A percentile compares a stretch with the other conserved stretches of the same genome.
Conservation (phyloP, 1,284 basidiomycete genomes). For the Ustilago cynodontis region DNA sequence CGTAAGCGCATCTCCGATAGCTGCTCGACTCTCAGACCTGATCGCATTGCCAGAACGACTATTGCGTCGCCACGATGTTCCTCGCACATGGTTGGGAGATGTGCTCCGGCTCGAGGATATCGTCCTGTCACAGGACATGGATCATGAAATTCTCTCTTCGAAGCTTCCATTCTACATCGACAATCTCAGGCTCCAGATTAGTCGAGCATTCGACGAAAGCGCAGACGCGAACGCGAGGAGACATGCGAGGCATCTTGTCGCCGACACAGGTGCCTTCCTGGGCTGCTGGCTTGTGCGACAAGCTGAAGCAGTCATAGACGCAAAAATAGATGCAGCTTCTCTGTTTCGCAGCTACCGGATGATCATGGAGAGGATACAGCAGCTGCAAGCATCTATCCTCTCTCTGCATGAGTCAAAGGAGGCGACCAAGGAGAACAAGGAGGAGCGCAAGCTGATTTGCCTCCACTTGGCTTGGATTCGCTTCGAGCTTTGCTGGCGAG, state of each 20-base stretch:
- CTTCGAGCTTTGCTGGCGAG: constrained; percentile 59
- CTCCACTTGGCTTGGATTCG: constrained; percentile 57
- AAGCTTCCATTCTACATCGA: constrained; percentile 31
- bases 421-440: background rate
- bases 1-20: constrained; percentile 1
- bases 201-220: constrained; percentile 14
- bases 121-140: constrained; percentile 31
- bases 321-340: background rate
- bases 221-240: background rate
- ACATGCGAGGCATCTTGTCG: constrained; percentile 15
- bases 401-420: constrained; percentile 7
- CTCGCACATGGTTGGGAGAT: constrained; percentile 21
- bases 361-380: constrained; percentile 29
- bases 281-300: constrained; percentile 34
- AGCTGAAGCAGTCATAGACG: constrained; percentile 1
- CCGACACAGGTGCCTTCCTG: constrained; percentile 31
- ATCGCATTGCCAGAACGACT: constrained; percentile 31
- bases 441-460: constrained; percentile 24
- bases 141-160: constrained; percentile 18
- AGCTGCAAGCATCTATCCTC: constrained; percentile 33
- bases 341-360: constrained; percentile 35
- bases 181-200: constrained; percentile 26
- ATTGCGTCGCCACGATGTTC: constrained; percentile 21
- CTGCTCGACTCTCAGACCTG: constrained; percentile 26
- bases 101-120: constrained; percentile 44